Evolutionary conservation across 306 rosid genomes (phyloP), one percentile per base, ranked within the genome.

Genomic region (Malus domestica): DNA sequence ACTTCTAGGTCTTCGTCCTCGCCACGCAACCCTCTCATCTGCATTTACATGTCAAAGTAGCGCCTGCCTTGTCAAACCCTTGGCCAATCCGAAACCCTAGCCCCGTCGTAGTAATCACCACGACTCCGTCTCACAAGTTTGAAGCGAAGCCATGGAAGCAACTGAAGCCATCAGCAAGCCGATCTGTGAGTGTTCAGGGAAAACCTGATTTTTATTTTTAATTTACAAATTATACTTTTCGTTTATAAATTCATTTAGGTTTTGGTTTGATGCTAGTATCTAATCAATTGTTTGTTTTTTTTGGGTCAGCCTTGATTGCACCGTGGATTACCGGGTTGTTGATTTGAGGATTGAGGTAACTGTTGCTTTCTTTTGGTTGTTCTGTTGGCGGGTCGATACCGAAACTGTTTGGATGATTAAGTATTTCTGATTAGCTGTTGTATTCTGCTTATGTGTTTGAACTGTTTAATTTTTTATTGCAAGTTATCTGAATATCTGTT

Each of bases 1-100:
- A 64, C 68, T 64, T 8, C 68, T 64, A 64, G 68, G 68, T 64
- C 68, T 64, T 64, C 68, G 18, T 32, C 68, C 45, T 15, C 68
- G 18, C 68, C 68, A 64, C 68, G 68, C 68, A 64, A 64, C 42
- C 45, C 45, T 16, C 42, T 2, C 68, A 29, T 29, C 22, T 22
- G 44, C 42, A 64, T 16, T 64, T 64, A 64, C 44, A 15, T 64
- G 68, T 32, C 67, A 29, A 64, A 18, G 23, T 33, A 64, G 68
- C 44, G 68, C 3, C 68, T 64, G 44, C 68, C 19, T 12, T 8
- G 35, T 32, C 5, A 16, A 3, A 32, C 3, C 6, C 68, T 64
- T 29, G 22, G 68, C 42, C 68, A 38, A 61, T 61, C 67, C 5
- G 68, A 64, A 64, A 64, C 23, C 68, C 68, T 64, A 64, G 68